phyloP scores from a whole-genome alignment of 805 yeast genomes.

The Brettanomyces anomalus region DNA sequence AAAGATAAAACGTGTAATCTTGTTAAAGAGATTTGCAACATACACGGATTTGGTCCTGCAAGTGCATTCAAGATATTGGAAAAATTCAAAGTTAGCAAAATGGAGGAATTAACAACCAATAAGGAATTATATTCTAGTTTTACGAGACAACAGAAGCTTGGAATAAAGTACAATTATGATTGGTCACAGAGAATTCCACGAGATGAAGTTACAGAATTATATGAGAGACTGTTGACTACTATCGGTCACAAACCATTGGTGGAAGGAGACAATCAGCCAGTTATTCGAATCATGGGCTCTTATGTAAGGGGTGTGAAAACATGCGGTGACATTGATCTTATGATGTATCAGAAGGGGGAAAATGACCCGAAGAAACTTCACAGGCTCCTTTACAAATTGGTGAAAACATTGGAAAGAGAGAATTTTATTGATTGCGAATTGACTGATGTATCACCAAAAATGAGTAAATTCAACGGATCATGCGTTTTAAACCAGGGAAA shows the following conservation, averaged over 20 bases:
- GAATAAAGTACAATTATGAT: slow-evolving; percentile 39
- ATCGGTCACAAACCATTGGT: slow-evolving; percentile 1
- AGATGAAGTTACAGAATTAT: slow-evolving; percentile 34
- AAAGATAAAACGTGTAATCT: slow-evolving; percentile 18
- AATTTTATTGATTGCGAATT: slow-evolving; percentile 18
- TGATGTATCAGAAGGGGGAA: slow-evolving; percentile 30
- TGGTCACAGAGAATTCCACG: slow-evolving; percentile 38
- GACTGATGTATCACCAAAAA: slow-evolving; percentile 9
- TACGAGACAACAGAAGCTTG: slow-evolving; percentile 24
- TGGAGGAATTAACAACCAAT: slow-evolving; percentile 31
- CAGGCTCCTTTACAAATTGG: slow-evolving; percentile 10
- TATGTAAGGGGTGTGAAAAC: slow-evolving; percentile 37
- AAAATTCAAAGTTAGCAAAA: slow-evolving; percentile 20
- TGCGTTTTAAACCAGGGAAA: slow-evolving; percentile 19
- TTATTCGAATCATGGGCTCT: slow-evolving; percentile 39
- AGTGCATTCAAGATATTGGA: slow-evolving; percentile 32
- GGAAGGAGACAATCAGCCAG: slow-evolving; percentile 25
- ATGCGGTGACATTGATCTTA: slow-evolving; percentile 47
- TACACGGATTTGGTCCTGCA: slow-evolving; percentile 42
- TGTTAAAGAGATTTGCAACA: slow-evolving; percentile 27
- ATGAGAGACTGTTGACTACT: slow-evolving; percentile 22
- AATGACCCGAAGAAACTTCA: slow-evolving; percentile 15
- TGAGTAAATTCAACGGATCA: slow-evolving; percentile 30
- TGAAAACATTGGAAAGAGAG: slow-evolving; percentile 5
- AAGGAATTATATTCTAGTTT: slow-evolving; percentile 10